Base-by-base conservation (phyloP, 352 stramenopile genomes). In the Phytopythium cucurbitacearum region DNA sequence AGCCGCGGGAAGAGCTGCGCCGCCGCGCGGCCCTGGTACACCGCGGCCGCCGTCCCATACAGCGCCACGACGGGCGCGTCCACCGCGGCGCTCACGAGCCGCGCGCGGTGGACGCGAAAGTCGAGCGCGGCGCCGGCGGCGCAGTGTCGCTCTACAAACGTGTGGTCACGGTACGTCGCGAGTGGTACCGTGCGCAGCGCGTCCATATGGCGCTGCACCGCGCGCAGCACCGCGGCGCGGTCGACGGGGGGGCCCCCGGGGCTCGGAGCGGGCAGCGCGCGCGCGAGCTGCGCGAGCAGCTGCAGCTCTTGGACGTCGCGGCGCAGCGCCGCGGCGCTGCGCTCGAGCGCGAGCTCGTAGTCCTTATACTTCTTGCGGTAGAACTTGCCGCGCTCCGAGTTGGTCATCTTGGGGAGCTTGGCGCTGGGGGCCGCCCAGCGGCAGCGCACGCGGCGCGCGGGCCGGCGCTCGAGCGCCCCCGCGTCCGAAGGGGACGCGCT, bases 381-480 rank as follows among this genome's bases (percentile, higher is more conserved):
- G 69, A 81, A 86, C 56, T 86, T 86, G 53, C 75, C 75, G 15
- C 75, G 69, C 59, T 85, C 75, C 28, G 69, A 83, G 58, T 85
- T 85, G 69, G 64, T 85, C 71, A 85, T 85, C 53, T 73, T 76
- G 32, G 75, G 75, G 40, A 86, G 52, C 53, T 75, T 82, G 46
- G 58, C 49, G 12, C 58, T 61, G 45, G 70, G 13, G 15, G 48
- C 48, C 36, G 36, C 44, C 48, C 48, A 53, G 8, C 36, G 36
- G 21, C 48, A 45, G 4, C 48, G 36, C 36, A 37, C 7, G 36
- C 48, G 48, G 8, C 48, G 36, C 35, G 36, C 11, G 5, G 40
- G 12, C 0, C 21, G 40, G 40, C 43, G 43, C 43, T 49, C 43
- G 16, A 49, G 32, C 2, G 15, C 43, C 4, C 32, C 32, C 4